Conservation (phyloP, 306 rosid genomes). For the Malus orientalis region DNA sequence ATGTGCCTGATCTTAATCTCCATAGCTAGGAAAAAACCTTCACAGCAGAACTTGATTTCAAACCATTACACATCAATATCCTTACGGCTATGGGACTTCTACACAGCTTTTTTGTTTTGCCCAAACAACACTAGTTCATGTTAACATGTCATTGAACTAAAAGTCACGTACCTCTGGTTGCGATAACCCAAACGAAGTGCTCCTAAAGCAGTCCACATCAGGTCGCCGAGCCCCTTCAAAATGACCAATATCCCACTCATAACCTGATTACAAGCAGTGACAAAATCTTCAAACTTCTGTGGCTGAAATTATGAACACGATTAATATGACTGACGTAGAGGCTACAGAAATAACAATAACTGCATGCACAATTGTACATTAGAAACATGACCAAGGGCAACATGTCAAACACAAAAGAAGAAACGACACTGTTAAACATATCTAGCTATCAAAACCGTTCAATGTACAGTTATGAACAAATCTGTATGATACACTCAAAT, state of each 20-base stretch:
- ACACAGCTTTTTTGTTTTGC: neutral
- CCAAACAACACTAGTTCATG: neutral
- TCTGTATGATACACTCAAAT: neutral
- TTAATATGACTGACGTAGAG: neutral
- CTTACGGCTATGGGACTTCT: neutral
- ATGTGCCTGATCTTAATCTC: neutral
- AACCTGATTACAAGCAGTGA: slow-evolving; percentile 51
- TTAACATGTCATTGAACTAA: neutral
- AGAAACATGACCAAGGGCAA: neutral
- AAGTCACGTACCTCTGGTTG: slow-evolving; percentile 43
- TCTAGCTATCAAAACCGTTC: neutral
- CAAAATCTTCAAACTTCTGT: slow-evolving; percentile 22
- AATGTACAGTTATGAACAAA: neutral
- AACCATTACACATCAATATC: neutral
- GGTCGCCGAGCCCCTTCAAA: slow-evolving; percentile 73
- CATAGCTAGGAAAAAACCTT: neutral
- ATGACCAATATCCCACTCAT: slow-evolving; percentile 96
- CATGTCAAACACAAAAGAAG: neutral
- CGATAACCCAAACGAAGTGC: slow-evolving; percentile 76
- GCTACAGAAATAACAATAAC: neutral
- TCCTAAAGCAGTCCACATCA: slow-evolving; percentile 86
- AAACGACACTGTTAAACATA: neutral
- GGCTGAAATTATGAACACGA: slow-evolving; percentile 14
- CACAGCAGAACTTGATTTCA: neutral
- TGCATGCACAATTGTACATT: neutral